Evolutionary conservation across 768 basidiomycete species (phyloP).

Genomic region (Amyloporia xantha): DNA sequence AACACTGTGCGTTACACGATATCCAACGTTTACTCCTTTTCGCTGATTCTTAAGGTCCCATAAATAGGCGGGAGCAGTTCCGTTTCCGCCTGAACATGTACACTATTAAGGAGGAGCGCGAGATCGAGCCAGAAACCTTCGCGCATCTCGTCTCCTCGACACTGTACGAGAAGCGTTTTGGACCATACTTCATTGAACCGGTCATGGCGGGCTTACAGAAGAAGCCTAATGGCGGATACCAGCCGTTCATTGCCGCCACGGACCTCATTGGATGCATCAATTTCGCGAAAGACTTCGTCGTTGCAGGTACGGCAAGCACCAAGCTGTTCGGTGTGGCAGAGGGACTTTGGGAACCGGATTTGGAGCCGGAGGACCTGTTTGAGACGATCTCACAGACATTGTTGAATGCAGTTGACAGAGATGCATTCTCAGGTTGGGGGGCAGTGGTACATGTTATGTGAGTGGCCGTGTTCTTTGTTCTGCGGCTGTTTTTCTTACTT

Average conservation of each 20-base stretch:
- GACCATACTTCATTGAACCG: constrained; percentile 94
- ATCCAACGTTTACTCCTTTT: neutral
- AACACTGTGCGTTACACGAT: constrained; percentile 59
- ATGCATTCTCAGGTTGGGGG: constrained; percentile 97
- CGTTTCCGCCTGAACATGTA: constrained; percentile 98
- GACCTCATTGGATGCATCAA: constrained; percentile 93
- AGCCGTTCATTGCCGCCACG: constrained; percentile 92
- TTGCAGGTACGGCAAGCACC: constrained; percentile 85
- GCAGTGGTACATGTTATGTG: constrained; percentile 93
- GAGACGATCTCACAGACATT: constrained; percentile 97
- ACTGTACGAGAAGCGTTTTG: constrained; percentile 92
- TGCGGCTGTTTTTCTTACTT: neutral
- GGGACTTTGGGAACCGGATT: constrained; percentile 95
- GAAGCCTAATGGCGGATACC: constrained; percentile 60
- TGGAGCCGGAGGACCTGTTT: constrained; percentile 94
- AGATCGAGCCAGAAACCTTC: constrained; percentile 95
- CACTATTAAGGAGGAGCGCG: constrained; percentile 97
- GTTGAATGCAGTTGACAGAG: constrained; percentile 91
- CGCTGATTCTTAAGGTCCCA: neutral
- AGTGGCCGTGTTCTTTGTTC: constrained; percentile 26
- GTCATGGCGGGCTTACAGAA: constrained; percentile 89
- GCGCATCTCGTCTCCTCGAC: constrained; percentile 93
- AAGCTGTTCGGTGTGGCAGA: constrained; percentile 98
- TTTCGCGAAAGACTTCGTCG: constrained; percentile 95
- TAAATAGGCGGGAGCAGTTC: constrained; percentile 76